Evolutionary conservation across 1,139 yeast species (phyloP).

Genomic region (Zygosaccharomyces pseudobailii): DNA sequence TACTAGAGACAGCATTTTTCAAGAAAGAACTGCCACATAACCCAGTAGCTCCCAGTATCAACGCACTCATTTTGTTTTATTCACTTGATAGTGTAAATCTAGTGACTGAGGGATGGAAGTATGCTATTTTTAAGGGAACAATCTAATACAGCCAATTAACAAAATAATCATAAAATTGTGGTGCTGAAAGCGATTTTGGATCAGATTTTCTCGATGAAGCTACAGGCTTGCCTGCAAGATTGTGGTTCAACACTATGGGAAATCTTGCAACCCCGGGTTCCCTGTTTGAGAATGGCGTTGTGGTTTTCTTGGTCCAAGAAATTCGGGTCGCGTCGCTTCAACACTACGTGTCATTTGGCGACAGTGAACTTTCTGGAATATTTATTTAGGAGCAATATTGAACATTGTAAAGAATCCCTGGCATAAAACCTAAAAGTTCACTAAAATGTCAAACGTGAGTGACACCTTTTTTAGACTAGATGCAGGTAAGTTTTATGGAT

Average conservation of each 20-base stretch:
- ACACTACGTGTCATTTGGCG: not conserved
- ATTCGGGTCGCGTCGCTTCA: not conserved
- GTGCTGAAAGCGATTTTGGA: not conserved
- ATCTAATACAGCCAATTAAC: not conserved
- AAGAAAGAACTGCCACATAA: slow-evolving; percentile 50
- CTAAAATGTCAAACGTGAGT: slow-evolving; percentile 24
- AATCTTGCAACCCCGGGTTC: not conserved
- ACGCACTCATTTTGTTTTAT: slow-evolving; percentile 21
- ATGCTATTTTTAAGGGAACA: not conserved
- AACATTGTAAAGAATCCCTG: not conserved
- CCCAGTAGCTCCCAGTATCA: slow-evolving; percentile 57
- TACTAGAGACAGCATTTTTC: slow-evolving; percentile 36
- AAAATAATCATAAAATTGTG: not conserved
- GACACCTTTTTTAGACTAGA: slow-evolving; percentile 36
- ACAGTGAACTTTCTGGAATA: not conserved
- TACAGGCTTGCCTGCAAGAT: no score
- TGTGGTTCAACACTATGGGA: no score
- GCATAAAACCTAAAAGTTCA: not conserved
- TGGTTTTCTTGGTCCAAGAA: not conserved
- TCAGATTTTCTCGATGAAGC: not conserved
- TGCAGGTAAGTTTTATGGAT: slow-evolving; percentile 31
- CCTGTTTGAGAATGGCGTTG: not conserved
- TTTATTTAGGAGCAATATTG: not conserved
- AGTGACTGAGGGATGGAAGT: not conserved
- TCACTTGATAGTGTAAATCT: not conserved